phyloP scores from a whole-genome alignment of 2,329 filamentous ascomycete species.

The Orbilia javanica region DNA sequence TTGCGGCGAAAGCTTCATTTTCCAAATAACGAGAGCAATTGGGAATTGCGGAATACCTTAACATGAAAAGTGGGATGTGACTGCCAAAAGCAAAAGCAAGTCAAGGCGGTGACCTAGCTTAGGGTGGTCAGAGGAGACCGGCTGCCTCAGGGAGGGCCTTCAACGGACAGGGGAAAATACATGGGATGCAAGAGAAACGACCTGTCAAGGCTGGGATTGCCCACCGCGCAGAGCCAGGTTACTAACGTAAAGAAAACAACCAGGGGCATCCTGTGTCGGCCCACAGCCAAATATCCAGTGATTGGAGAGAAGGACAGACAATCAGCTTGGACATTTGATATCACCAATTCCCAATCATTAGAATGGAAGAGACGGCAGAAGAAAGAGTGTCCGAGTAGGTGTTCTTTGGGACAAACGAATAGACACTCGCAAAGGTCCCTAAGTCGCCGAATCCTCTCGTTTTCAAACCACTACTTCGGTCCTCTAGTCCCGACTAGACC shows the following conservation, averaged over 20 bases:
- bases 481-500: constrained; percentile 18
- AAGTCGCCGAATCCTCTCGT: constrained; percentile 27
- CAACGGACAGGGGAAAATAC: constrained; percentile 25
- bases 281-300: constrained; percentile 34
- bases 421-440: background rate
- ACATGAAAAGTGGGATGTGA: constrained; percentile 10
- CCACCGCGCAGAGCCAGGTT: constrained; percentile 27
- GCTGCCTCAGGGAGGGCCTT: constrained; percentile 44
- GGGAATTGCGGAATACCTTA: constrained; percentile 16
- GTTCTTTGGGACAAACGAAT: constrained; percentile 2
- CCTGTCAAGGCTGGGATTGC: constrained; percentile 48
- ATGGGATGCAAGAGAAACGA: constrained; percentile 26
- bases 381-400: background rate
- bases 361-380: constrained; percentile 9
- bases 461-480: constrained; percentile 34
- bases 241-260: constrained; percentile 37
- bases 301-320: constrained; percentile 25
- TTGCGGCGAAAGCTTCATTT: constrained; percentile 35
- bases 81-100: constrained; percentile 35
- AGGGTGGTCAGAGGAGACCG: constrained; percentile 31
- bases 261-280: constrained; percentile 52
- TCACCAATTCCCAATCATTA: constrained; percentile 16
- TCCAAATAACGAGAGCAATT: background rate
- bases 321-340: constrained; percentile 41
- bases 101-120: constrained; percentile 25